Conservation (phyloP, 2,329 filamentous ascomycete species). For the Hymenoscyphus albidus region DNA sequence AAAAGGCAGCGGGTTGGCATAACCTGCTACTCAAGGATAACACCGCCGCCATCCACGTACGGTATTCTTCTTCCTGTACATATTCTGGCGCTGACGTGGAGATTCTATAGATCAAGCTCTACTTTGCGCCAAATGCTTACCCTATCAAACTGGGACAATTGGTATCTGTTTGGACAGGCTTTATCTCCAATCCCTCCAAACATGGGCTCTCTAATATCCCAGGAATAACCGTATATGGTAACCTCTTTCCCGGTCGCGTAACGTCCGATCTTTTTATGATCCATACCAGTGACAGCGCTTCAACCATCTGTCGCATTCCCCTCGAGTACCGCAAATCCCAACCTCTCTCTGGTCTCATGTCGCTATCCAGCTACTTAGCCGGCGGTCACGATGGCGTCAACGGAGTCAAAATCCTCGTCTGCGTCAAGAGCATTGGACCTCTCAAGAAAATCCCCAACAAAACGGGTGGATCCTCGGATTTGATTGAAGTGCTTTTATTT, state of each 20-base stretch:
- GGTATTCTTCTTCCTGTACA: conserved; percentile 9
- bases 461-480: conserved; percentile 41
- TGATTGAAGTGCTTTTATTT: conserved; percentile 50
- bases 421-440: conserved; percentile 54
- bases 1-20: conserved; percentile 47
- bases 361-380: conserved; percentile 50
- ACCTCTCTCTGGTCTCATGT: conserved; percentile 49
- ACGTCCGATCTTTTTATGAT: conserved; percentile 51
- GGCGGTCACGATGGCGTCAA: conserved; percentile 49
- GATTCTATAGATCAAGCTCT: conserved; percentile 45
- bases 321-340: conserved; percentile 40
- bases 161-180: conserved; percentile 54
- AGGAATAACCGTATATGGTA: conserved; percentile 41
- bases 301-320: conserved; percentile 44
- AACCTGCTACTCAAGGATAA: conserved; percentile 55
- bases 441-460: conserved; percentile 49
- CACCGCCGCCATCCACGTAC: conserved; percentile 49
- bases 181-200: conserved; percentile 47
- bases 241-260: conserved; percentile 56
- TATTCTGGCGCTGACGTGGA: conserved; percentile 1
- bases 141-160: conserved; percentile 49
- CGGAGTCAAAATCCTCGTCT: conserved; percentile 51
- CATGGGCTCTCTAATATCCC: conserved; percentile 40
- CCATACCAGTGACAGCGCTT: conserved; percentile 45
- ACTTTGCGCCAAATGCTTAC: conserved; percentile 43